Evolutionary conservation across 805 yeast genomes (phyloP).

Genomic region (Ogataea populi-albae): DNA sequence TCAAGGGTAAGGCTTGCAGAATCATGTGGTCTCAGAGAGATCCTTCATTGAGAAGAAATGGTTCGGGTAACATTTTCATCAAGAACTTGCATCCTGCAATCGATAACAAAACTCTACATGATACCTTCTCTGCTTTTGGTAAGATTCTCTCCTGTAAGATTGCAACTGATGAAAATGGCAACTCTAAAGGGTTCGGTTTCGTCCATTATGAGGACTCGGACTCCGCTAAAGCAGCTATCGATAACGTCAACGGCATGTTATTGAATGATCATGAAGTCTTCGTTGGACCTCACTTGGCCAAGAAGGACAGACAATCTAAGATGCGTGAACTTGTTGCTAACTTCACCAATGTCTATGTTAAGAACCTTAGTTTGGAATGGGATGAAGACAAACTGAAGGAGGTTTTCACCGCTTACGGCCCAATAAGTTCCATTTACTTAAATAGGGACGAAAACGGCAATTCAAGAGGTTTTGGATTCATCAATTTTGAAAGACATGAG

Average conservation of each 20-base stretch:
- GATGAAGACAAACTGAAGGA: slow-evolving; percentile 68
- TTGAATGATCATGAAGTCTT: slow-evolving; percentile 93
- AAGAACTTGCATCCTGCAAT: slow-evolving; percentile 98
- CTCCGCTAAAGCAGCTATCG: slow-evolving; percentile 92
- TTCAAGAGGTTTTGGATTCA: slow-evolving; percentile 94
- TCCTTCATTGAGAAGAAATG: slow-evolving; percentile 90
- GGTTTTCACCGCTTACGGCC: slow-evolving; percentile 71
- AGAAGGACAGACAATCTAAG: slow-evolving; percentile 91
- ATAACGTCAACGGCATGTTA: slow-evolving; percentile 97
- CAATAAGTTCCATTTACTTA: slow-evolving; percentile 77
- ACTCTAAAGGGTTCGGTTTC: slow-evolving; percentile 94
- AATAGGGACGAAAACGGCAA: slow-evolving; percentile 83
- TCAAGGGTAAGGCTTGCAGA: slow-evolving; percentile 96
- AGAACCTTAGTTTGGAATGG: slow-evolving; percentile 76
- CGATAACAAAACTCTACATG: slow-evolving; percentile 98
- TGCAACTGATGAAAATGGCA: slow-evolving; percentile 89
- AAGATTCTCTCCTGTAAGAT: slow-evolving; percentile 94
- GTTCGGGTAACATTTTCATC: slow-evolving; percentile 95
- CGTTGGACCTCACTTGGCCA: slow-evolving; percentile 92
- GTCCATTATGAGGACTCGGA: slow-evolving; percentile 94
- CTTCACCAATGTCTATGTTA: slow-evolving; percentile 94
- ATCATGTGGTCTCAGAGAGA: slow-evolving; percentile 99
- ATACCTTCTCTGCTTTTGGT: slow-evolving; percentile 96
- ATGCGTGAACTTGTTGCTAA: slow-evolving; percentile 85
- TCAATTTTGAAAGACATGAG: slow-evolving; percentile 85